phyloP scores from a whole-genome alignment of 495 filamentous ascomycete genomes.

The Hamigera avellanea region DNA sequence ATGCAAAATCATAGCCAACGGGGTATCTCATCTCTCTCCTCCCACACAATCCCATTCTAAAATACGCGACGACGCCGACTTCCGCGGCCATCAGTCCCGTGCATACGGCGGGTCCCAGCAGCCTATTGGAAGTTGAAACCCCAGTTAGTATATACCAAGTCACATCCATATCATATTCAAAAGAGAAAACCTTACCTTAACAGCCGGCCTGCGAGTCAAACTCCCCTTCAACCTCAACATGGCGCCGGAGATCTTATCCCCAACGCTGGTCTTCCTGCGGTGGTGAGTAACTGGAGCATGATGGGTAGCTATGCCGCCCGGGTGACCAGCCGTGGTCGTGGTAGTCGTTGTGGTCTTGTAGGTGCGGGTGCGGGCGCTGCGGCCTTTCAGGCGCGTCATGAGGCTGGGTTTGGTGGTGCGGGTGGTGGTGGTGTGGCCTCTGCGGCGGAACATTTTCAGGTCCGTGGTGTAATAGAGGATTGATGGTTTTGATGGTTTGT shows the following conservation, averaged over 20 bases:
- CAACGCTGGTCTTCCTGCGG: constrained; percentile 42
- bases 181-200: constrained; percentile 51
- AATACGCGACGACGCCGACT: constrained; percentile 17
- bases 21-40: no score
- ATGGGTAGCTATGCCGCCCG: constrained; percentile 7
- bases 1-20: no score
- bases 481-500: no score
- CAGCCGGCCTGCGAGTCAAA: constrained; percentile 47
- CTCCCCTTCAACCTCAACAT: constrained; percentile 54
- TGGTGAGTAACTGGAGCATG: no score
- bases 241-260: constrained; percentile 60
- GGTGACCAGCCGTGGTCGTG: not conserved
- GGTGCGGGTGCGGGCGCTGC: constrained; percentile 12
- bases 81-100: constrained; percentile 57
- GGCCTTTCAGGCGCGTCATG: constrained; percentile 20
- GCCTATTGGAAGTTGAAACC: constrained; percentile 30
- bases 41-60: no score
- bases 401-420: constrained; percentile 37
- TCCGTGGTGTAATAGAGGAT: constrained; percentile 1
- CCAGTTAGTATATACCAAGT: no score
- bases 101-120: constrained; percentile 60
- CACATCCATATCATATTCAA: no score
- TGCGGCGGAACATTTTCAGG: constrained; percentile 18
- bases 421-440: constrained; percentile 17
- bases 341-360: constrained; percentile 21